A percentile compares a stretch with the other conserved stretches of the same genome.
Evolutionary conservation across 176 grass and related monocot species (phyloP).

Genomic region (Musa beccarii): DNA sequence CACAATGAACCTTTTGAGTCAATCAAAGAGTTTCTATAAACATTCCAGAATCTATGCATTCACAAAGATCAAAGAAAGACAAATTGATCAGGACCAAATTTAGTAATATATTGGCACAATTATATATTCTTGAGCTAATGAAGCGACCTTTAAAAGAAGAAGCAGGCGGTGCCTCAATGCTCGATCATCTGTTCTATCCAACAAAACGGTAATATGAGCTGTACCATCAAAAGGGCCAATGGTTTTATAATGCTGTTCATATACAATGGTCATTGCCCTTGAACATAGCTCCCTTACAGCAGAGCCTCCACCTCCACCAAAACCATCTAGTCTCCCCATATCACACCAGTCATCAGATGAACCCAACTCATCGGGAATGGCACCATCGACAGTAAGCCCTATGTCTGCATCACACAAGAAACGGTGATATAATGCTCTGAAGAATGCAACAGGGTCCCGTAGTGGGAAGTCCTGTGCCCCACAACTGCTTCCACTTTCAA

Average conservation of each 20-base stretch:
- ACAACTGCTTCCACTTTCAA: slow-evolving; percentile 88
- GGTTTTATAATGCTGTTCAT: slow-evolving; percentile 86
- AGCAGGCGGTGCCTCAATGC: slow-evolving; percentile 78
- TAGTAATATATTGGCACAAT: neutral
- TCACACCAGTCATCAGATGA: slow-evolving; percentile 99
- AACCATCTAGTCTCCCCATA: slow-evolving; percentile 96
- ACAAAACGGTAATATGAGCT: slow-evolving; percentile 85
- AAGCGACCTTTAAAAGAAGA: slow-evolving; percentile 66
- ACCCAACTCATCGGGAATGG: slow-evolving; percentile 93
- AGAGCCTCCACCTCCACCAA: slow-evolving; percentile 93
- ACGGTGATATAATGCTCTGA: slow-evolving; percentile 90
- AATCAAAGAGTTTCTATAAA: neutral
- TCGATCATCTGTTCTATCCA: slow-evolving; percentile 95
- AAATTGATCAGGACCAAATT: neutral
- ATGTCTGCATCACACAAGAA: slow-evolving; percentile 98
- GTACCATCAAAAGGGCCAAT: slow-evolving; percentile 95
- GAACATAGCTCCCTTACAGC: slow-evolving; percentile 95
- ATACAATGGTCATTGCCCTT: slow-evolving; percentile 97
- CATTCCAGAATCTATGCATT: neutral
- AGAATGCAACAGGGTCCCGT: slow-evolving; percentile 95
- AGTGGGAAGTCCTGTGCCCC: slow-evolving; percentile 70
- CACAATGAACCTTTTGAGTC: neutral
- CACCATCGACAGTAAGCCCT: slow-evolving; percentile 94
- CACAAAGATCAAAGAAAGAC: neutral
- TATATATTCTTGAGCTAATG: neutral